Conservation (phyloP, 2,329 filamentous ascomycete genomes). For the Berkeleyomyces rouxiae region DNA sequence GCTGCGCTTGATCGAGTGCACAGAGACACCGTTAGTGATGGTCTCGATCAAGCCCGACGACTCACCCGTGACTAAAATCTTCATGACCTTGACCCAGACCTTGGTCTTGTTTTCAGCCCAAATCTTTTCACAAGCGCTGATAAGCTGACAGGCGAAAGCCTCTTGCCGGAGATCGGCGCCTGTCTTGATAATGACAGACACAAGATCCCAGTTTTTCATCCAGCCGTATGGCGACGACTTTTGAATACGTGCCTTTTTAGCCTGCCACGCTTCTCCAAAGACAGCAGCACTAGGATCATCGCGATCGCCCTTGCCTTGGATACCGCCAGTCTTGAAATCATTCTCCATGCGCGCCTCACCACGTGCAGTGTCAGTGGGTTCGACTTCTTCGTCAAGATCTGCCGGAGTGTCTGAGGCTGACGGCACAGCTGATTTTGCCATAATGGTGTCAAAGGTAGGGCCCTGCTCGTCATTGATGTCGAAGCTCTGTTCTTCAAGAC, state of each 20-base stretch:
- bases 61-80: slow-evolving; percentile 71
- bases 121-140: slow-evolving; percentile 64
- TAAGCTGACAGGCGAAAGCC: slow-evolving; percentile 74
- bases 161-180: slow-evolving; percentile 70
- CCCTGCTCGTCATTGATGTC: slow-evolving; percentile 54
- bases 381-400: slow-evolving; percentile 14
- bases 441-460: slow-evolving; percentile 68
- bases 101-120: slow-evolving; percentile 58
- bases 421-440: slow-evolving; percentile 49
- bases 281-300: slow-evolving; percentile 75
- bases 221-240: slow-evolving; percentile 72
- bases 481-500: slow-evolving; percentile 70
- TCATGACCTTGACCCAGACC: slow-evolving; percentile 83
- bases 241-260: slow-evolving; percentile 69
- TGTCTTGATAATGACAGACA: slow-evolving; percentile 79
- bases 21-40: slow-evolving; percentile 74
- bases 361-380: slow-evolving; percentile 34
- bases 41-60: slow-evolving; percentile 74
- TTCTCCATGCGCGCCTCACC: slow-evolving; percentile 78
- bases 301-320: slow-evolving; percentile 64
- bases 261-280: slow-evolving; percentile 73
- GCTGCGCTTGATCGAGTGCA: slow-evolving; percentile 70
- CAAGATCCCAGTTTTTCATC: slow-evolving; percentile 80
- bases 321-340: slow-evolving; percentile 70
- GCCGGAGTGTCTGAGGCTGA: slow-evolving; percentile 20